These are phyloP conservation scores for Hypoxylon cercidicola DNA, from an alignment of 495 filamentous ascomycete species.

Conservation along the genomic window DNA sequence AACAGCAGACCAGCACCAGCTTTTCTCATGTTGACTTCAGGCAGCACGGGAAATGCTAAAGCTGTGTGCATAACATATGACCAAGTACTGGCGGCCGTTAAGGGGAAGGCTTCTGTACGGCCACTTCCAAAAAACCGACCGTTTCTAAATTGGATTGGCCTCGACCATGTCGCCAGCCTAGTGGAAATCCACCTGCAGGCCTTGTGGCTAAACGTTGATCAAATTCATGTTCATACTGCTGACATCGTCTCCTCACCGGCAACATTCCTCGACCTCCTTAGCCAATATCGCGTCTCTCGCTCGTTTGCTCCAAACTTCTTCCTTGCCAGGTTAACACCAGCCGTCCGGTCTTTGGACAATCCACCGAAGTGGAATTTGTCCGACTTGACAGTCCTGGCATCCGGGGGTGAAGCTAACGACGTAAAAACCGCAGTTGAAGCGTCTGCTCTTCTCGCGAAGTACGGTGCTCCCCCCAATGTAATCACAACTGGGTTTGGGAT, in stretches of 20 bases:
- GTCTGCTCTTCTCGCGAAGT: slow-evolving; percentile 42
- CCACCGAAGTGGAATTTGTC: slow-evolving; percentile 12
- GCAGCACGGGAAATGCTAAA: slow-evolving; percentile 59
- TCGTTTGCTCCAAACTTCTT: slow-evolving; percentile 70
- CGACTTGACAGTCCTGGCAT: slow-evolving; percentile 20
- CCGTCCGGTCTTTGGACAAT: background rate
- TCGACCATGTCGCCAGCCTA: slow-evolving; percentile 66
- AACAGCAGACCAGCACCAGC: too few species aligned
- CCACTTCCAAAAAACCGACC: slow-evolving; percentile 18
- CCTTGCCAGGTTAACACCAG: slow-evolving; percentile 46
- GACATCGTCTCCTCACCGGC: slow-evolving; percentile 56
- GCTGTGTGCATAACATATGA: slow-evolving; percentile 53
- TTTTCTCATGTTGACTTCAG: slow-evolving; percentile 67
- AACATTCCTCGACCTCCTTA: slow-evolving; percentile 54
- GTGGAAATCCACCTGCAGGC: slow-evolving; percentile 63
- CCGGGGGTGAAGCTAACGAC: slow-evolving; percentile 45
- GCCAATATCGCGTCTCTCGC: slow-evolving; percentile 53
- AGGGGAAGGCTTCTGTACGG: slow-evolving; percentile 45
- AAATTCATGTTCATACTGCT: slow-evolving; percentile 58
- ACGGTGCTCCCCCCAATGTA: slow-evolving; percentile 51
- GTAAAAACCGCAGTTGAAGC: slow-evolving; percentile 31
- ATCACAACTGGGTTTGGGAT: slow-evolving; percentile 64
- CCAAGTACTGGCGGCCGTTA: slow-evolving; percentile 54
- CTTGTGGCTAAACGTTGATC: slow-evolving; percentile 50
- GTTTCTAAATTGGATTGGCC: slow-evolving; percentile 63